These are phyloP conservation scores for Vitis hybrid DNA, from an alignment of 177 flowering plant genomes.

Conservation along the genomic window DNA sequence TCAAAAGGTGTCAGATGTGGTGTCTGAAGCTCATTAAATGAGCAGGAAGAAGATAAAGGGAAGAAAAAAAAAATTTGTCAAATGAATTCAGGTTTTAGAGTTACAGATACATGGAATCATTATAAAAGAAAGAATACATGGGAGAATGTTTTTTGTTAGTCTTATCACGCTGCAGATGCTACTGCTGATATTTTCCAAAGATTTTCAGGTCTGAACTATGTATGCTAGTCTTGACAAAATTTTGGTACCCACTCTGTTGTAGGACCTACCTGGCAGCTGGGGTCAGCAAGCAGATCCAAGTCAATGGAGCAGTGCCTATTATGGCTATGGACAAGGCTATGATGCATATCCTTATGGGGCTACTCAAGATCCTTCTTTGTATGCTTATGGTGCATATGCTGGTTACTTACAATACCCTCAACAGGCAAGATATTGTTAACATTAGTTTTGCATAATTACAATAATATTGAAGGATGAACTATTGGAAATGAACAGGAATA, in stretches of 20 bases:
- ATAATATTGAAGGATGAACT: neutral
- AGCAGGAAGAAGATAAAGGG: too few species aligned
- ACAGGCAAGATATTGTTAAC: slow-evolving; percentile 52
- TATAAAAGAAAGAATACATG: too few species aligned
- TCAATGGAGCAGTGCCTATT: slow-evolving; percentile 79
- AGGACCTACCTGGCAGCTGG: slow-evolving; percentile 76
- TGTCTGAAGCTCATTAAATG: too few species aligned
- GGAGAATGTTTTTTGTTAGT: too few species aligned
- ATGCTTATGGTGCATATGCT: slow-evolving; percentile 83
- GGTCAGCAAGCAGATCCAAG: slow-evolving; percentile 74
- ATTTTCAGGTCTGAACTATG: neutral
- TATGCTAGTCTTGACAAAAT: neutral
- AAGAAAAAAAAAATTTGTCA: too few species aligned
- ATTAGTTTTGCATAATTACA: neutral
- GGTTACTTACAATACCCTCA: slow-evolving; percentile 85
- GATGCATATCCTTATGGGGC: slow-evolving; percentile 91
- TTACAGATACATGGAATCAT: too few species aligned
- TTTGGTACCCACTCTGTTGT: slow-evolving; percentile 17
- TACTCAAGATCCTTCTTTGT: slow-evolving; percentile 76
- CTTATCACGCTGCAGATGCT: neutral
- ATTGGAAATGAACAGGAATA: too few species aligned
- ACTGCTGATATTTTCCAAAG: neutral
- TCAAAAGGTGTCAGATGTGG: too few species aligned
- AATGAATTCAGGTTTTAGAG: too few species aligned
- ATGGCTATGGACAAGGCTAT: slow-evolving; percentile 94